Evolutionary conservation across 2,329 filamentous ascomycete genomes (phyloP), one percentile per base, ranked within the genome.

Genomic region (Nemania abortiva): DNA sequence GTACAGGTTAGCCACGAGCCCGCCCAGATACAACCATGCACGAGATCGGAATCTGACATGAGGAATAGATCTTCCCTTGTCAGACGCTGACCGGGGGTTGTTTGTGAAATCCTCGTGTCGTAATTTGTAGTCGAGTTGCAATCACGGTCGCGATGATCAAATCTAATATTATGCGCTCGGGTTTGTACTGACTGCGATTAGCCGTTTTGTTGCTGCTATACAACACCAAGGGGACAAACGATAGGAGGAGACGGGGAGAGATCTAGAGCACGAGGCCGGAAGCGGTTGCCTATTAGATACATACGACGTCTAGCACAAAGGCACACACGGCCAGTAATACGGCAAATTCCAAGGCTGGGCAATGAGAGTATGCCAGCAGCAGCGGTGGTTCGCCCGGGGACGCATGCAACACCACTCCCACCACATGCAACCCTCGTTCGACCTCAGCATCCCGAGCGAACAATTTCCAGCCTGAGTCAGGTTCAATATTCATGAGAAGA

Each of bases 41-140:
- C 68, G 65, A 74, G 70, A 74, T 74, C 70, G 70, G 72, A 72
- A 74, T 74, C 72, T 73, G 61, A 71, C 72, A 72, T 74, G 69
- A 67, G 56, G 65, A 71, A 68, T 66, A 72, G 72, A 74, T 74
- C 69, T 72, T 66, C 69, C 69, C 69, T 69, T 69, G 66, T 67
- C 65, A 71, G 61, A 67, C 66, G 63, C 50, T 50, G 58, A 64
- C 55, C 61, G 22, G 22, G 49, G 49, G 49, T 52, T 66, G 65
- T 57, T 62, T 37, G 24, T 39, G 42, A 69, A 47, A 55, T 60
- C 55, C 63, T 69, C 63, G 63, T 66, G 59, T 69, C 54, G 67
- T 62, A 34, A 10, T 47, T 55, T 63, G 58, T 59, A 39, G 58
- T 13, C 45, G 39, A 60, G 58, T 42, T 34, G 50, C 37, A 60